These are phyloP conservation scores for Gymnopus androsaceus DNA, from an alignment of 1,284 basidiomycete genomes.

Conservation along the genomic window DNA sequence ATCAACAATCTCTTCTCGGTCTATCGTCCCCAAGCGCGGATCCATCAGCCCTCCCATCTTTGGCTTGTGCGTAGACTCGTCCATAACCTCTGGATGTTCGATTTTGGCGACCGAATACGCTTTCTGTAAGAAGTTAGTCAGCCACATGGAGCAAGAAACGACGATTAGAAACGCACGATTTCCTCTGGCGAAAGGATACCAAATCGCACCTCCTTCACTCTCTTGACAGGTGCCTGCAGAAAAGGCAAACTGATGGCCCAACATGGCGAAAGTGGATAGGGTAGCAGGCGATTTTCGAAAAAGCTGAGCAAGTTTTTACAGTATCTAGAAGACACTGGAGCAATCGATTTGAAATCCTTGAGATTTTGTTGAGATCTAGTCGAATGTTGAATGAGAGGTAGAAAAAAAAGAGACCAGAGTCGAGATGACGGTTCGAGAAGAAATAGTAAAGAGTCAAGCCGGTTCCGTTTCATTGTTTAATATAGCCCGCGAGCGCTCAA, in stretches of 20 bases:
- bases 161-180: constrained; percentile 70
- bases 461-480: too few relatives aligned
- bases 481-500: too few relatives aligned
- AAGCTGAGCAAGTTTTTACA: neutral
- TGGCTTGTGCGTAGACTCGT: constrained; percentile 86
- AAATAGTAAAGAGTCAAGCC: too few relatives aligned
- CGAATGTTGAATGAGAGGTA: neutral
- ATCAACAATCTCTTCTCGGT: constrained; percentile 99
- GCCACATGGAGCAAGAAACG: constrained; percentile 15
- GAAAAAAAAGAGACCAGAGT: neutral
- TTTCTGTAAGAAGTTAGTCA: constrained; percentile 64
- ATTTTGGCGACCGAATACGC: constrained; percentile 97
- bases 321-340: neutral
- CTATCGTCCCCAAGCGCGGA: constrained; percentile 97
- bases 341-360: neutral
- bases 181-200: constrained; percentile 99
- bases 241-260: constrained; percentile 85
- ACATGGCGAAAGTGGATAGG: constrained; percentile 48
- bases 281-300: neutral
- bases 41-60: constrained; percentile 96
- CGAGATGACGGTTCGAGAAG: neutral
- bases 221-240: constrained; percentile 92
- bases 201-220: constrained; percentile 98
- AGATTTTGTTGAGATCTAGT: neutral
- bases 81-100: constrained; percentile 97